Evolutionary conservation across 345 rosid genomes (phyloP), one percentile per base, ranked within the genome.

Genomic region (Corchorus capsularis): DNA sequence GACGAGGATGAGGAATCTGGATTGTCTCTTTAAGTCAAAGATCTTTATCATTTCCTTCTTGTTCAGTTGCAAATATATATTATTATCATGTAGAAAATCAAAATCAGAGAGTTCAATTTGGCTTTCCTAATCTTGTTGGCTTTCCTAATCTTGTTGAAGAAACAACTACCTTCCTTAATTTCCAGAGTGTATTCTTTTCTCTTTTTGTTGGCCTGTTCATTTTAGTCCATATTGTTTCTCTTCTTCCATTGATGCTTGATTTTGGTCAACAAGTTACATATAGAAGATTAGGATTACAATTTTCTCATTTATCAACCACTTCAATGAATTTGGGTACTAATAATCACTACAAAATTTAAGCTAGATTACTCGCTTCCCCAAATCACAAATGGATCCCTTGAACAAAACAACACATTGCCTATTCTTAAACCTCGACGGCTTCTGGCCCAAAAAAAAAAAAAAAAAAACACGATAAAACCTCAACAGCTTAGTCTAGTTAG

Each of bases 1-100:
- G 98, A 95, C 0, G 93, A 91, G 75, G 98, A 93, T 75, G 99
- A 92, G 61, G 98, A 95, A 9, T 93, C 98, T 8, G 98, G 97
- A 50, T 83, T 93, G 84, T 95, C 99, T 20, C 99, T 95, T 71
- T 96, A 55, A 53, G 45, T 74, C 70, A 39, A 63, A 34, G 27
- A 27, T 27, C 54, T 15, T 46, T 16, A 1, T 71, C 13, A 7
- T 20, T 17, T 41, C 61, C 59, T 17, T 8, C 8, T 63, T 34
- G 14, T 41, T 60, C 61, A 20, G 22, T 59, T 60, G 76, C 67
- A 60, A 74, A 49, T 61, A 61, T 39, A 27, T 39, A 39, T 27
- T 39, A 39, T 27, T 39, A 39, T 74, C 49, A 47, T 11, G 49
- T 47, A 62, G 17, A 35, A 35, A 73, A 34, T 0, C 32, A 37